Evolutionary conservation across 805 yeast species (phyloP).

Genomic region (Saturnispora halmiae): DNA sequence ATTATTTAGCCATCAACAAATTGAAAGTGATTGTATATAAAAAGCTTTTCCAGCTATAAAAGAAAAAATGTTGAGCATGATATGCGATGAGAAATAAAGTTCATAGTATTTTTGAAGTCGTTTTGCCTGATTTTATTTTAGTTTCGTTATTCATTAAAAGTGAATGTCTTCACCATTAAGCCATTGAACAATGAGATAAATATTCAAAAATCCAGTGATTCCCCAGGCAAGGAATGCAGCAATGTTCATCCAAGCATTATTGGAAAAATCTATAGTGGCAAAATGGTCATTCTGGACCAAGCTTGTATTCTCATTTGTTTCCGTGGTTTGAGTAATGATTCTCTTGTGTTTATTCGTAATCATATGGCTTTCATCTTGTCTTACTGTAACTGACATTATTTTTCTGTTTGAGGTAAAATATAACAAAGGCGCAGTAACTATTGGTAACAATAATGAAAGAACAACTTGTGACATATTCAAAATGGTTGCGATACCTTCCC

Average conservation of each 20-base stretch:
- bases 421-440: constrained; percentile 75
- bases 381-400: constrained; percentile 52
- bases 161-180: constrained; percentile 29
- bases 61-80: too few relatives aligned
- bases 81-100: too few relatives aligned
- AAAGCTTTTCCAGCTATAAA: too few relatives aligned
- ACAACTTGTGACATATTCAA: constrained; percentile 83
- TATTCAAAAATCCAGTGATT: constrained; percentile 60
- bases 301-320: constrained; percentile 7
- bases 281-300: neutral
- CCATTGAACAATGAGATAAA: constrained; percentile 37
- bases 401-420: constrained; percentile 66
- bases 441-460: constrained; percentile 72
- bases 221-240: constrained; percentile 57
- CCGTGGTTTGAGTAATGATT: neutral
- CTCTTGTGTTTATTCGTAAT: neutral
- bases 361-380: constrained; percentile 6
- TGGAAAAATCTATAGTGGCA: constrained; percentile 45
- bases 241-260: constrained; percentile 47
- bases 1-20: too few relatives aligned
- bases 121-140: neutral
- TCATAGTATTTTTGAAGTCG: neutral
- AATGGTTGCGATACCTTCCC: constrained; percentile 59
- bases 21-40: too few relatives aligned
- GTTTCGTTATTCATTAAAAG: constrained; percentile 17